Base-by-base conservation (phyloP, 2,329 filamentous ascomycete species). In the Fusarium torreyae region DNA sequence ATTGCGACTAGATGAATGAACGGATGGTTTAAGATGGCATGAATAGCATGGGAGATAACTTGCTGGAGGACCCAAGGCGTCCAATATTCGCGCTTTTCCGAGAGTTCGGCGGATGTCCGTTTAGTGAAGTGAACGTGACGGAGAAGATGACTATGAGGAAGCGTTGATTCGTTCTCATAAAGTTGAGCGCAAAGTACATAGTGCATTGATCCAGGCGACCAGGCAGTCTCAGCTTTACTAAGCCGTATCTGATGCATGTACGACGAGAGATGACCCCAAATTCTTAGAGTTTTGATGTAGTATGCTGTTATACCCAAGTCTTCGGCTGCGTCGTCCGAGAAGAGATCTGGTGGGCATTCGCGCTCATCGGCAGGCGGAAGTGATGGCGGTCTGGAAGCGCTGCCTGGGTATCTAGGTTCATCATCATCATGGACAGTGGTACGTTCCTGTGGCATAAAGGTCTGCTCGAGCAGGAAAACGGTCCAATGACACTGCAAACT, bases 1-100 rank as follows among this genome's bases (percentile, higher is more conserved):
- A 63, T 63, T 1, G 59, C 59, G 2, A 63, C 59, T 3, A 63
- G 14, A n/a, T 63, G 59, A 5, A 63, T 28, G 17, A 63, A 63
- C 1, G 59, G 59, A 4, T 63, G 59, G 1, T 63, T 52, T 2
- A 63, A 3, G 6, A 63, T 64, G 0, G 59, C 51, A 1, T 42
- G 46, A 1, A 34, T 48, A 6, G 46, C 59, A 9, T 63, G 57
- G 1, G 48, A 56, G 2, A 42, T 22, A 0, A 63, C 57, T 22
- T 63, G 59, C 18, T 38, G 38, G 3, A 63, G 18, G 6, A 63
- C 40, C 59, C 59, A 63, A 1, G 59, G 57, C 1, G 48, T 56
- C 59, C 59, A 63, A 13, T 63, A 63, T 4, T 63, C 59, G 2
- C 57, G 34, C 10, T 39, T 22, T 9, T 48, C 24, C 2, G 33